Evolutionary conservation across 2,329 filamentous ascomycete species (phyloP).

Genomic region (Acarospora socialis): DNA sequence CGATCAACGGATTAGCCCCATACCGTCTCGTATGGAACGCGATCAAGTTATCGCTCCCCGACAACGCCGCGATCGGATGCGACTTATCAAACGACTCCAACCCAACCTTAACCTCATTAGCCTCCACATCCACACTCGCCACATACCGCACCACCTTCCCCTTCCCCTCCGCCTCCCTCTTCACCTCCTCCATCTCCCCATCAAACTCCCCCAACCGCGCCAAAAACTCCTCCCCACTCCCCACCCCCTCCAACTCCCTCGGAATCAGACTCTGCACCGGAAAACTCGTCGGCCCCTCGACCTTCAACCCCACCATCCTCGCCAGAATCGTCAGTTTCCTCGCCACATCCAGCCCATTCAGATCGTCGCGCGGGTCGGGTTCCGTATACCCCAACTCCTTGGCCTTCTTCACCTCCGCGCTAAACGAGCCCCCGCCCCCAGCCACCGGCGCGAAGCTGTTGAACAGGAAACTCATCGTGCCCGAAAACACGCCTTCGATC

Average conservation of each 20-base stretch:
- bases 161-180: constrained; percentile 68
- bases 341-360: constrained; percentile 84
- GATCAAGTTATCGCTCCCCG: constrained; percentile 98
- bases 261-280: constrained; percentile 91
- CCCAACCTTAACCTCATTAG: constrained; percentile 75
- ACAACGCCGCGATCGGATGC: constrained; percentile 83
- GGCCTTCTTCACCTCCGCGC: constrained; percentile 78
- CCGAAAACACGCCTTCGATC: constrained; percentile 95
- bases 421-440: constrained; percentile 68
- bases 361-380: constrained; percentile 71
- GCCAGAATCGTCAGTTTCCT: constrained; percentile 91
- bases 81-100: constrained; percentile 77
- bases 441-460: constrained; percentile 83
- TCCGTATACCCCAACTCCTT: constrained; percentile 89
- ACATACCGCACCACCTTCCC: constrained; percentile 92
- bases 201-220: constrained; percentile 69
- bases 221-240: constrained; percentile 76
- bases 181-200: constrained; percentile 74
- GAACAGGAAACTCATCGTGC: constrained; percentile 96
- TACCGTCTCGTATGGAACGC: constrained; percentile 97
- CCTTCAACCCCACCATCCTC: constrained; percentile 63
- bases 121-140: constrained; percentile 76
- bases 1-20: constrained; percentile 75
- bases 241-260: constrained; percentile 61
- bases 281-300: constrained; percentile 76